Conservation (phyloP, 371 early-diverging fungal species). For the Mortierella sp. region DNA sequence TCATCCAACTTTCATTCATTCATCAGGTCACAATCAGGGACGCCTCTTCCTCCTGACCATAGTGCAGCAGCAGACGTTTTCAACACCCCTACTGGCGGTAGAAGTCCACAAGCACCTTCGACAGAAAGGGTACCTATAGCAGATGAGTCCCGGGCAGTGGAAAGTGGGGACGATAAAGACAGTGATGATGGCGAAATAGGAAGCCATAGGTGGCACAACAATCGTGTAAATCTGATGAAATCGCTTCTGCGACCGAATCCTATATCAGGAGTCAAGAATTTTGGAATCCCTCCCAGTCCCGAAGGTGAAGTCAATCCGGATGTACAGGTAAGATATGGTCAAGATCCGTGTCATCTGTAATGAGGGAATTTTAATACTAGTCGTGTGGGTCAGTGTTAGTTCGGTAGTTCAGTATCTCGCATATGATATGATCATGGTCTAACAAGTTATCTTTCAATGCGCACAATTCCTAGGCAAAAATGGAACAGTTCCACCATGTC, state of each 20-base stretch:
- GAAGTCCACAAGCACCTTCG: constrained; percentile 27
- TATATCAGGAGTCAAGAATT: constrained; percentile 57
- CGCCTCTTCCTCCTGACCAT: constrained; percentile 50
- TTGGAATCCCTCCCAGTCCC: constrained; percentile 62
- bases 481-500: constrained; percentile 70
- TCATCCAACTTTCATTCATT: constrained; percentile 9
- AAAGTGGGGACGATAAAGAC: background rate
- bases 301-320: constrained; percentile 62
- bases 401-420: too few species aligned
- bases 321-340: constrained; percentile 60
- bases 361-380: background rate
- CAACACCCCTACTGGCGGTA: constrained; percentile 47
- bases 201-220: constrained; percentile 4
- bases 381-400: background rate
- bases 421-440: too few species aligned
- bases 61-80: constrained; percentile 50
- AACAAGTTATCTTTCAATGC: background rate
- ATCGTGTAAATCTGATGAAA: constrained; percentile 25
- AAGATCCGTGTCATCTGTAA: too few species aligned
- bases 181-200: background rate
- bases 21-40: constrained; percentile 37
- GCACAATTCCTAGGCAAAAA: constrained; percentile 61
- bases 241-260: constrained; percentile 54
- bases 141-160: constrained; percentile 1
- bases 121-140: constrained; percentile 15